Base-by-base conservation (phyloP, 768 basidiomycete genomes). In the Nidula microcarpa region DNA sequence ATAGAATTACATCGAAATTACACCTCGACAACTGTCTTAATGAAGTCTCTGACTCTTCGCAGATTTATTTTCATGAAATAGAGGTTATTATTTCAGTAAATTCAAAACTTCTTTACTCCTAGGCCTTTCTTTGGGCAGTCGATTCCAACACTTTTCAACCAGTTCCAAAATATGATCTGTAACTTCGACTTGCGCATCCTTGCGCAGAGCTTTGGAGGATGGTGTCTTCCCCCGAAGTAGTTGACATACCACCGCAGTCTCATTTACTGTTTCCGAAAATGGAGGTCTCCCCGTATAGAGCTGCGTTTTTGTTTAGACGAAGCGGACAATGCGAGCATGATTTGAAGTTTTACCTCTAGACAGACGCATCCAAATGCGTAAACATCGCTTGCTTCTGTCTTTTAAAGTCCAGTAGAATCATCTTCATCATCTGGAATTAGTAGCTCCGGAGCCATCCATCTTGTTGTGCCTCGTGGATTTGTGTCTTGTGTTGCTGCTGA, bases 361-460 rank as follows among this genome's bases (percentile, higher is more conserved):
- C 55, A 54, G 13, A 67, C 60, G 52, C 65, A 68, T 6, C 54
- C 66, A 50, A 63, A 65, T 6, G 66, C 62, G 50, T 65, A 69
- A 6, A 68, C 59, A 53, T 69, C 68, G 39, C 55, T 63, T 5
- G 57, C 56, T 18, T 52, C 32, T 13, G 62, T 65, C 17, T 62
- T 47, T 10, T 33, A n/a, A 33, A 57, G 58, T 11, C 39, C 23
- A 33, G 43, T 49, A 11, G 60, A 37, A 1, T 51, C 60, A 54
- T 62, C 62, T 6, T 48, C 43, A 33, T 63, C 60, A 6, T n/a
- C n/a, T n/a, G 63, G 62, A n/a, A 53, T 36, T 30, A 60, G 54
- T 14, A 69, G 56, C 49, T 66, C 67, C 14, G 65, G 69, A 3
- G 69, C 65, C 65, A 64, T 67, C 63, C 67, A 70, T 35, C 64